A percentile compares a stretch with the other conserved stretches of the same genome.
Evolutionary conservation across 2,329 filamentous ascomycete genomes (phyloP).

Genomic region (Fusarium sp.): DNA sequence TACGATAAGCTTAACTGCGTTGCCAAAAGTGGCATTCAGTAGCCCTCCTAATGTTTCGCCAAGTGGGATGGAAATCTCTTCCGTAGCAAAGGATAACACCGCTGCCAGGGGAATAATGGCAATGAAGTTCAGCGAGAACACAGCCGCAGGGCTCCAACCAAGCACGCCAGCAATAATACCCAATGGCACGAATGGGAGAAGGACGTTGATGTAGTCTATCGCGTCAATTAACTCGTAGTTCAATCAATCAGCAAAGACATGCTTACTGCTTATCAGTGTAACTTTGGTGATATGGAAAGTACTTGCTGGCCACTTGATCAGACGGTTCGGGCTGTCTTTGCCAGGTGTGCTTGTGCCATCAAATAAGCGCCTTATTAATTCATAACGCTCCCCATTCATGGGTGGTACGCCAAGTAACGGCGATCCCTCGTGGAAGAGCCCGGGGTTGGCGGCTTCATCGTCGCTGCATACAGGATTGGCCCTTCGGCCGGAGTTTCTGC

Average conservation of each 20-base stretch:
- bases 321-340: conserved; percentile 59
- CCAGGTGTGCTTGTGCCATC: conserved; percentile 58
- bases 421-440: conserved; percentile 3
- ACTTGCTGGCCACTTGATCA: conserved; percentile 60
- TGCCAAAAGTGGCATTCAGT: too few relatives aligned
- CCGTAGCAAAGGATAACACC: too few relatives aligned
- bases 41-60: too few relatives aligned
- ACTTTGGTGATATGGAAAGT: conserved; percentile 68
- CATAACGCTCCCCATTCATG: conserved; percentile 5
- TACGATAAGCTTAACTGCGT: too few relatives aligned
- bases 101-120: conserved; percentile 52
- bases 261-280: conserved; percentile 69
- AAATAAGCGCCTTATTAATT: conserved; percentile 11
- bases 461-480: not conserved
- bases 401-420: not conserved
- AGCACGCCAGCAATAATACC: conserved; percentile 75
- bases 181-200: conserved; percentile 78
- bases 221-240: conserved; percentile 5
- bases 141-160: conserved; percentile 72
- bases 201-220: conserved; percentile 72
- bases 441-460: conserved; percentile 4
- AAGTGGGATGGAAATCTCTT: too few relatives aligned
- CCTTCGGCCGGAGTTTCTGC: conserved; percentile 10
- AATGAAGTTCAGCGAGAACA: conserved; percentile 83
- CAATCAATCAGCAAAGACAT: not conserved